phyloP scores from a whole-genome alignment of 2,329 filamentous ascomycete species.

The Ceratocystis alfenasii region DNA sequence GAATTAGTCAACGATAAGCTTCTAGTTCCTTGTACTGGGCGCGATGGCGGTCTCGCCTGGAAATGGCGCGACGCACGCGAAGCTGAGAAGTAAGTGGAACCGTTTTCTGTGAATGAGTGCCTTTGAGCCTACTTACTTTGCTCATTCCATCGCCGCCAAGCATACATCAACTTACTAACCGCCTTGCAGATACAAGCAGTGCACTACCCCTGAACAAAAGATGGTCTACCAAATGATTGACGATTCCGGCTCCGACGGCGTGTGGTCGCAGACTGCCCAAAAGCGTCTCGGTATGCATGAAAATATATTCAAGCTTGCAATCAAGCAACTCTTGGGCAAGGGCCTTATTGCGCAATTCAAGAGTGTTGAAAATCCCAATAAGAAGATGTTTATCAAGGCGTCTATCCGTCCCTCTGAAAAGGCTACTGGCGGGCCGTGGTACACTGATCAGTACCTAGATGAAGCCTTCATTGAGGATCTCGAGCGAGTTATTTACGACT shows the following conservation, averaged over 20 bases:
- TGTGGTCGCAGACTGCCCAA: conserved; percentile 83
- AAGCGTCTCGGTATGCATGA: conserved; percentile 71
- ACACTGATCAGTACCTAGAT: conserved; percentile 81
- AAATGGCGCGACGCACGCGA: conserved; percentile 47
- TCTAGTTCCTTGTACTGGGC: conserved; percentile 39
- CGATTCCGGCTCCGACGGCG: conserved; percentile 68
- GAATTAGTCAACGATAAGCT: conserved; percentile 48
- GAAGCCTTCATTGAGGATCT: conserved; percentile 74
- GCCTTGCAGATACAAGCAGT: conserved; percentile 43
- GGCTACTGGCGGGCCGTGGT: conserved; percentile 89
- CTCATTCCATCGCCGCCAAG: neutral
- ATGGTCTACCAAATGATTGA: conserved; percentile 86
- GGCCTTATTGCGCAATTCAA: conserved; percentile 80
- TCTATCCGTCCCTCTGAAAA: conserved; percentile 76
- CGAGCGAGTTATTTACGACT: conserved; percentile 59
- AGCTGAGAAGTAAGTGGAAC: conserved; percentile 44
- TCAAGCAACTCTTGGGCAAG: conserved; percentile 74
- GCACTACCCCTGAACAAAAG: conserved; percentile 59
- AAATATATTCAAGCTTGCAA: conserved; percentile 62
- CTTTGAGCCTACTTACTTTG: neutral
- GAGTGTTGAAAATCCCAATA: conserved; percentile 77
- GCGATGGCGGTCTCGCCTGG: conserved; percentile 40
- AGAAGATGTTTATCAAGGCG: conserved; percentile 93
- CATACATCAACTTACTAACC: neutral
- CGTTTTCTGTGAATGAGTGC: neutral